Evolutionary conservation across 2,329 filamentous ascomycete genomes (phyloP), one percentile per base, ranked within the genome.

Genomic region (Chaetomiaceae sp.): DNA sequence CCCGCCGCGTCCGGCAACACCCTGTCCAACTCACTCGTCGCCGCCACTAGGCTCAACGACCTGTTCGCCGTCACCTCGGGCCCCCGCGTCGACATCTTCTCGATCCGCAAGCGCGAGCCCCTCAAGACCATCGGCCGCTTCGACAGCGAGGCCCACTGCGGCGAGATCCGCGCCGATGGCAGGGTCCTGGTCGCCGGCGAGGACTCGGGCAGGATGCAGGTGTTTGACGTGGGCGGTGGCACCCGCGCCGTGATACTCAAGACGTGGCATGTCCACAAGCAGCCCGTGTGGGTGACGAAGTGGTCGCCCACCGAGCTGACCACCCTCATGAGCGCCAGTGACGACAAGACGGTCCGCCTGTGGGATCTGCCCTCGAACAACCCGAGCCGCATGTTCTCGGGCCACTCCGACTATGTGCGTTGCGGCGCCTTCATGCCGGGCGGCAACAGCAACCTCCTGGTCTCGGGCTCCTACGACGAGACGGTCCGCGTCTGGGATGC

Each of bases 401-500:
- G 93, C 13, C 93, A 99, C 68, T 78, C 82, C 49, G 93, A 99
- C 69, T 99, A 99, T 66, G 92, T 97, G 56, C 85, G 93, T 57
- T 84, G 82, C 58, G 93, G 89, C 53, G 79, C 81, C 45, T 99
- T 95, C 69, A 85, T 99, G 79, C 88, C 90, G 5, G 80, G 79
- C 10, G 83, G 85, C 14, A 65, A 77, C 73, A 50, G 79, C 73
- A 85, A 86, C 62, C 78, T 96, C 67, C 67, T 97, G 14, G 83
- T 95, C 1, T 95, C 89, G 9, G 93, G 95, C 43, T 91, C 88
- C 69, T 99, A 99, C 72, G 93, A 99, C 70, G 83, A 89, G 55
- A 96, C 91, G 0, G 92, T 97, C 44, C 84, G 87, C 57, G 72
- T 99, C 19, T 99, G 93, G 93, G 93, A 99, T 71, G 85, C 91